Conservation (phyloP, 176 grass and related monocot species). For the Carex cristatella region DNA sequence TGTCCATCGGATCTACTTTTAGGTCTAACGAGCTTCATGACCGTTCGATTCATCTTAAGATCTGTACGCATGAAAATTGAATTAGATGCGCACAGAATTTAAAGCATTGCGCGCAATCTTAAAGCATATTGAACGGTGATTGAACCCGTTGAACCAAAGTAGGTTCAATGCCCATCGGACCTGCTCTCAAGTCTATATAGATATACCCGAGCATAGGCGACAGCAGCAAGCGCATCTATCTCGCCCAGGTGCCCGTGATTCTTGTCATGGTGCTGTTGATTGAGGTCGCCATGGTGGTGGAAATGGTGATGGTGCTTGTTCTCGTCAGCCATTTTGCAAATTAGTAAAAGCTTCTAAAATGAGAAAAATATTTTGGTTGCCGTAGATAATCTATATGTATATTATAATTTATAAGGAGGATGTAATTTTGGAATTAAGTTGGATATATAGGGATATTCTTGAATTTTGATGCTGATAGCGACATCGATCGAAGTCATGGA, state of each 20-base stretch:
- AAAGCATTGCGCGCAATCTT: too few relatives aligned
- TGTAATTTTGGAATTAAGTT: not conserved
- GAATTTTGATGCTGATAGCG: not conserved
- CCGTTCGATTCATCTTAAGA: too few relatives aligned
- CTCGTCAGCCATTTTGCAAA: not conserved
- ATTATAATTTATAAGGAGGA: too few relatives aligned
- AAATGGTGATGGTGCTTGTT: slow-evolving; percentile 30
- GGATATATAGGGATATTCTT: not conserved
- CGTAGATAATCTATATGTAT: not conserved
- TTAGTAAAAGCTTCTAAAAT: not conserved
- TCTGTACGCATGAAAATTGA: too few relatives aligned
- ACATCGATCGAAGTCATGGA: not conserved
- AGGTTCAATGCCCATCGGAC: too few relatives aligned
- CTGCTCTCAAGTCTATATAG: not conserved
- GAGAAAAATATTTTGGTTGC: not conserved
- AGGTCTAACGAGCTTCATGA: too few relatives aligned
- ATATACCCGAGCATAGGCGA: slow-evolving; percentile 22
- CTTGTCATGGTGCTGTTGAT: slow-evolving; percentile 33
- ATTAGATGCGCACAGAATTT: too few relatives aligned
- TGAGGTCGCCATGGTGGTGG: slow-evolving; percentile 17
- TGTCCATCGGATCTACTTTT: too few relatives aligned
- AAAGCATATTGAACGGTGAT: too few relatives aligned
- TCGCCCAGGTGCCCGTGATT: slow-evolving; percentile 26
- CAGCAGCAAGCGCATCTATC: slow-evolving; percentile 1
- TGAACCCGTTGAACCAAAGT: too few relatives aligned